A percentile compares a stretch with the other conserved stretches of the same genome.
These are phyloP conservation scores for Sordariomycetes sp. DNA, from an alignment of 2,329 filamentous ascomycete genomes.

Conservation along the genomic window DNA sequence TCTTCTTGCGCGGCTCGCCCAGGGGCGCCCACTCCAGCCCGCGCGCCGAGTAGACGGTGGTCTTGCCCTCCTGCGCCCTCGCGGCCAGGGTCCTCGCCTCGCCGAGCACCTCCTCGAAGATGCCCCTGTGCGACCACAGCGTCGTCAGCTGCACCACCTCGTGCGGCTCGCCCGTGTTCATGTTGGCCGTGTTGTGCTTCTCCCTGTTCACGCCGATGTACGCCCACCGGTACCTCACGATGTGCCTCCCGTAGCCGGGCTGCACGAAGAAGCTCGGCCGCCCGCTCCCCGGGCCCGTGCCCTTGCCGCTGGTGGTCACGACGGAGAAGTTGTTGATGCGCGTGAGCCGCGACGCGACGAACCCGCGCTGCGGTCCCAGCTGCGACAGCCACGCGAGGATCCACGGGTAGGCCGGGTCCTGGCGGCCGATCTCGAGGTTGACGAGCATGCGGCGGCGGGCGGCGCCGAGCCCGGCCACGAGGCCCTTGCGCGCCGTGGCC, in stretches of 20 bases:
- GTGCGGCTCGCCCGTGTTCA: slow-evolving; percentile 78
- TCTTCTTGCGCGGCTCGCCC: slow-evolving; percentile 74
- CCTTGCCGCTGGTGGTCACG: slow-evolving; percentile 39
- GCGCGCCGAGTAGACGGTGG: slow-evolving; percentile 77
- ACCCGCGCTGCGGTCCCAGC: slow-evolving; percentile 68
- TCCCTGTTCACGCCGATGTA: slow-evolving; percentile 82
- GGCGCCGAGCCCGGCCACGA: slow-evolving; percentile 61
- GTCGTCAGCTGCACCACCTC: slow-evolving; percentile 91
- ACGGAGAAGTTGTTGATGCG: slow-evolving; percentile 50
- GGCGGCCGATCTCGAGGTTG: slow-evolving; percentile 89
- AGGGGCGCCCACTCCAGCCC: slow-evolving; percentile 78
- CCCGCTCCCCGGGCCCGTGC: slow-evolving; percentile 39
- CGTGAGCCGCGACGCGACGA: slow-evolving; percentile 45
- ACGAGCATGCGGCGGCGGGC: slow-evolving; percentile 80
- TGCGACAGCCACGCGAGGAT: slow-evolving; percentile 89
- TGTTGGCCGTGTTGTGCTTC: slow-evolving; percentile 73
- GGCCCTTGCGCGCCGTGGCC: slow-evolving; percentile 68
- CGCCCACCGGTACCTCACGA: slow-evolving; percentile 76
- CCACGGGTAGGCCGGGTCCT: slow-evolving; percentile 90
- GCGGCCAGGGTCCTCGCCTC: slow-evolving; percentile 77
- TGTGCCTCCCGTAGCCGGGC: slow-evolving; percentile 80
- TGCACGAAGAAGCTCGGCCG: slow-evolving; percentile 79
- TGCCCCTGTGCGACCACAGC: slow-evolving; percentile 75
- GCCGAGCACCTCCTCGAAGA: slow-evolving; percentile 82
- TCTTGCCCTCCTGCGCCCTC: slow-evolving; percentile 81